phyloP scores from a whole-genome alignment of 2,329 filamentous ascomycete genomes.

The Orbilia blumenaviensis region DNA sequence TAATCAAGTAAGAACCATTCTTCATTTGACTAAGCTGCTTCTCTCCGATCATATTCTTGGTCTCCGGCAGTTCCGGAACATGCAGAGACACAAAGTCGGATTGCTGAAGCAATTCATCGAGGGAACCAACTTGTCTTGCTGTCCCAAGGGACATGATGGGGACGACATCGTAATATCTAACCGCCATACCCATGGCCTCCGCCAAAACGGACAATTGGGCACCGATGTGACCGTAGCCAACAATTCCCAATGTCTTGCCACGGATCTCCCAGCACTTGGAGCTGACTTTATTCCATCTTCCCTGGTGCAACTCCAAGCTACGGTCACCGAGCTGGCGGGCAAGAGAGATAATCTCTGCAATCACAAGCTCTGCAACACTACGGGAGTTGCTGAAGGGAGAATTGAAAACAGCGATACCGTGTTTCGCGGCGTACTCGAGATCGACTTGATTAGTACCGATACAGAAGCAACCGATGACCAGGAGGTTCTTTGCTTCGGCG shows the following conservation, averaged over 20 bases:
- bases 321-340: constrained; percentile 93
- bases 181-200: constrained; percentile 96
- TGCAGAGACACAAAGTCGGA: constrained; percentile 95
- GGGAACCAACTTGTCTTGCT: constrained; percentile 79
- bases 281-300: constrained; percentile 98
- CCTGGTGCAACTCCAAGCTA: constrained; percentile 90
- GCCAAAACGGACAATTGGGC: constrained; percentile 94
- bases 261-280: constrained; percentile 96
- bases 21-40: constrained; percentile 88
- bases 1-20: constrained; percentile 90
- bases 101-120: constrained; percentile 78
- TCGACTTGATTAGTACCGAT: constrained; percentile 98
- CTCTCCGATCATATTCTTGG: constrained; percentile 87
- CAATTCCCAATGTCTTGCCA: constrained; percentile 95
- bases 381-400: constrained; percentile 98
- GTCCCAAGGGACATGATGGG: constrained; percentile 95
- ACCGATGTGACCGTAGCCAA: constrained; percentile 97
- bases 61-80: constrained; percentile 92
- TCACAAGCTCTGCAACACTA: constrained; percentile 94
- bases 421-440: constrained; percentile 79
- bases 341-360: constrained; percentile 88
- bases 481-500: constrained; percentile 87
- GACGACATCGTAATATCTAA: constrained; percentile 95
- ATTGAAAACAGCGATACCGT: constrained; percentile 97
- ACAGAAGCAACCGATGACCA: constrained; percentile 97